Percentiles rank a stretch among this genome's conserved stretches.
Evolutionary conservation across 805 yeast species (phyloP).

Genomic region (Barnettozyma botsteinii): DNA sequence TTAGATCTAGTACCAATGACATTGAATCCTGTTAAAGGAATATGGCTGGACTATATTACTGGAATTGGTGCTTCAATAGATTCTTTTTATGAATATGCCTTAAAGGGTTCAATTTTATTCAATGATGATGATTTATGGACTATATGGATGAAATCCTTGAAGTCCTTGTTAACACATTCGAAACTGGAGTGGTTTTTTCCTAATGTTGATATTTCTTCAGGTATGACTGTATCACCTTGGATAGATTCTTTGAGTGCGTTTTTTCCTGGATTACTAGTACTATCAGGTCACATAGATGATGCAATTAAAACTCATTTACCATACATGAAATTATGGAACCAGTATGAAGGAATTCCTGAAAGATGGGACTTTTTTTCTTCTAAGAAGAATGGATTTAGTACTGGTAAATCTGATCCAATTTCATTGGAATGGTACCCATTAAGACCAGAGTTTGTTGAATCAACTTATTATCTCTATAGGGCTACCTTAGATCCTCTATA

Average conservation of each 20-base stretch:
- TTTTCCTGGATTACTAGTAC: constrained; percentile 79
- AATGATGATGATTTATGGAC: constrained; percentile 46
- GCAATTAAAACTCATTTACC: constrained; percentile 59
- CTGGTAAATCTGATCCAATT: constrained; percentile 31
- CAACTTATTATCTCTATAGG: constrained; percentile 74
- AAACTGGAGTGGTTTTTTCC: constrained; percentile 45
- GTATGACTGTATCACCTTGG: constrained; percentile 55
- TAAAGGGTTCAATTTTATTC: constrained; percentile 70
- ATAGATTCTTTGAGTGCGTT: constrained; percentile 84
- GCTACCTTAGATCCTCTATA: constrained; percentile 87
- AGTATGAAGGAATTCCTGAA: constrained; percentile 80
- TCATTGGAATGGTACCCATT: constrained; percentile 86
- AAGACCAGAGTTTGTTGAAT: constrained; percentile 88
- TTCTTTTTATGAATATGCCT: constrained; percentile 83
- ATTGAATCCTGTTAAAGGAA: constrained; percentile 50
- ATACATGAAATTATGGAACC: constrained; percentile 72
- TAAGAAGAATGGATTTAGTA: constrained; percentile 1
- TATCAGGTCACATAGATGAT: constrained; percentile 66
- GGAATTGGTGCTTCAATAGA: constrained; percentile 92
- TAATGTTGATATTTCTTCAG: constrained; percentile 52
- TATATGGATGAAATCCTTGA: constrained; percentile 59
- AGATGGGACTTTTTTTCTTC: constrained; percentile 54
- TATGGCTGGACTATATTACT: constrained; percentile 54
- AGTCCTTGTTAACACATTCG: constrained; percentile 50
- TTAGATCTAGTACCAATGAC: constrained; percentile 75